Conservation (phyloP, 441 rosid species). For the Capsella rubella region DNA sequence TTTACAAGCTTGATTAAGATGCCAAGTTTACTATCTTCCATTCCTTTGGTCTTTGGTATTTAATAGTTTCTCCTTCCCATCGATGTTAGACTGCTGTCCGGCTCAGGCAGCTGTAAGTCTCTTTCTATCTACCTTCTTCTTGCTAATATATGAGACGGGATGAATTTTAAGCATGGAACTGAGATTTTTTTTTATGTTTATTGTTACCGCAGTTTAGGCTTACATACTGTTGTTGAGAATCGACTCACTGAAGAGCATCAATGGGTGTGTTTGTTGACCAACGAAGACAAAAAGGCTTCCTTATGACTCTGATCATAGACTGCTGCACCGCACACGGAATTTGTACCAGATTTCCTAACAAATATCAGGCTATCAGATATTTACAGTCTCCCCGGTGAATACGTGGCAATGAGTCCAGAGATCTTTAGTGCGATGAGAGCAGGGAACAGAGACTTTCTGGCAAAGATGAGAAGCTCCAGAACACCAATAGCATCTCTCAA, state of each 20-base stretch:
- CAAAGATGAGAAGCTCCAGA: background rate
- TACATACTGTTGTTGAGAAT: background rate
- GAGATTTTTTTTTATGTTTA: background rate
- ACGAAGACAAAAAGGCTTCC: background rate
- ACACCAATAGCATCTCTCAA: background rate
- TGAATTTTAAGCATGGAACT: background rate
- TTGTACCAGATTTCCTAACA: background rate
- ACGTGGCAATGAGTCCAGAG: background rate
- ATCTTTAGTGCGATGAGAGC: background rate
- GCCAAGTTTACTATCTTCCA: background rate
- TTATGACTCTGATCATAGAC: background rate
- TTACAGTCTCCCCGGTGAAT: slow-evolving; percentile 1
- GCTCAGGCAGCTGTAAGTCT: background rate
- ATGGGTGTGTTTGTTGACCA: background rate
- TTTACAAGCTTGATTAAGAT: background rate
- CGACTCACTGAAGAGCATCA: background rate
- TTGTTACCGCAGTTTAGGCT: background rate
- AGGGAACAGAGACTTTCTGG: background rate
- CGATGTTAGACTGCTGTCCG: background rate
- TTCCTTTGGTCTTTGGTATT: too few species aligned
- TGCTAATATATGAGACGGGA: background rate
- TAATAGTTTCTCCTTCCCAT: background rate
- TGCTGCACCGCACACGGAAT: background rate
- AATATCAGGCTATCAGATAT: background rate
- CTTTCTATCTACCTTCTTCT: background rate